Evolutionary conservation across 345 rosid genomes (phyloP), one percentile per base, ranked within the genome.

Genomic region (Toxicodendron radicans): DNA sequence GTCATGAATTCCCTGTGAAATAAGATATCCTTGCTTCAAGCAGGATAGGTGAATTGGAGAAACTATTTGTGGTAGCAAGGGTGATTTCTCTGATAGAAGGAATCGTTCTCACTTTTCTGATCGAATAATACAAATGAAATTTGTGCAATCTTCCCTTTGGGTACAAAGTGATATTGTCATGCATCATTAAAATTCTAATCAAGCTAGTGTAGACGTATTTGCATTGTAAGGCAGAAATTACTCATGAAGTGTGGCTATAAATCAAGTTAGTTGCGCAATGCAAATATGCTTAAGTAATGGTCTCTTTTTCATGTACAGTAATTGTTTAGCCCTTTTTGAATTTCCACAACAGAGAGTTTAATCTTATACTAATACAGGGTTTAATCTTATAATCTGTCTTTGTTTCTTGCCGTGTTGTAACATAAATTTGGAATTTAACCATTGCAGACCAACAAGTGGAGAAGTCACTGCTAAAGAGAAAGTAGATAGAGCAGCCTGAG

Each of bases 391-490:
- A 7, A 3, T 35, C 23, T 52, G 38, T 74, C 1, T n/a, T 64
- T 63, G 20, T 62, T 57, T 20, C 41, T 32, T 53, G 23, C 43
- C 43, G 7, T 32, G 65, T 4, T 60, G 23, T 67, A 11, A 73
- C 67, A 53, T 69, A 52, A 4, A 17, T 21, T 64, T 77, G 33
- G 45, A 13, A 12, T 45, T 76, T 23, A 35, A 66, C 62, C 68
- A 6, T 35, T 69, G 58, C 82, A 81, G 87, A 66, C 81, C 84
- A 63, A 79, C 84, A 7, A 84, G 87, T 46, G 84, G 87, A 76
- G 79, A 79, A 65, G 76, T 84, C 58, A 61, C 27, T 14, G 27
- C 38, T 35, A 70, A 78, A 58, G 78, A 57, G 43, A 68, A 53
- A 33, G 41, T 35, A 38, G 68, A 51, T 16, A 56, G 30, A 51